These are phyloP conservation scores for Tolypocladium nubicola DNA, from an alignment of 2,329 filamentous ascomycete species.

Conservation along the genomic window DNA sequence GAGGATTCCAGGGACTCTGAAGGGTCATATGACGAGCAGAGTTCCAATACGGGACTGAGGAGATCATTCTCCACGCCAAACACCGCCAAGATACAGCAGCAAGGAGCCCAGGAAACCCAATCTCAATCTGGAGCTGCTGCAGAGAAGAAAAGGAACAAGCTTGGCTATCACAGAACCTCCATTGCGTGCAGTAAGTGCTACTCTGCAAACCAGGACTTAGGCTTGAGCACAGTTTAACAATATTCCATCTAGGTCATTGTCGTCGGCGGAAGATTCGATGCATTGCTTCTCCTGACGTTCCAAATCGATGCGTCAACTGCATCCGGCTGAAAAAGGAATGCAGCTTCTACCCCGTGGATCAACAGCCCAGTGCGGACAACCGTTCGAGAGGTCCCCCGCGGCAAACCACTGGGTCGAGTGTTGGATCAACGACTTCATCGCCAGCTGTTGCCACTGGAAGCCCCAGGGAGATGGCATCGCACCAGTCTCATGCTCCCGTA, in stretches of 20 bases:
- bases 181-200: slow-evolving; percentile 80
- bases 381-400: slow-evolving; percentile 30
- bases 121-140: slow-evolving; percentile 21
- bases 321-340: slow-evolving; percentile 92
- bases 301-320: slow-evolving; percentile 81
- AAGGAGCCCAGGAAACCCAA: slow-evolving; percentile 15
- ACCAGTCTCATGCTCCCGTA: slow-evolving; percentile 11
- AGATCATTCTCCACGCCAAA: slow-evolving; percentile 40
- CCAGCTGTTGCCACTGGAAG: slow-evolving; percentile 33
- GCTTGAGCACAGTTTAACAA: not conserved
- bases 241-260: slow-evolving; percentile 60
- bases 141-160: slow-evolving; percentile 67
- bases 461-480: slow-evolving; percentile 28
- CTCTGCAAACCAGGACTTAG: not conserved
- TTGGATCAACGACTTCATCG: slow-evolving; percentile 36
- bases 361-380: slow-evolving; percentile 44
- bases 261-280: slow-evolving; percentile 90
- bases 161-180: slow-evolving; percentile 90
- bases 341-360: slow-evolving; percentile 83
- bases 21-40: slow-evolving; percentile 23
- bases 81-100: slow-evolving; percentile 29
- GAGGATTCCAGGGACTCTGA: slow-evolving; percentile 20
- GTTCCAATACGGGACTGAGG: slow-evolving; percentile 27
- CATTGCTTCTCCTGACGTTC: slow-evolving; percentile 63
- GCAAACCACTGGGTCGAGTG: slow-evolving; percentile 26